Base-by-base conservation (phyloP, 345 rosid species). In the Erysimum cheiranthoides region DNA sequence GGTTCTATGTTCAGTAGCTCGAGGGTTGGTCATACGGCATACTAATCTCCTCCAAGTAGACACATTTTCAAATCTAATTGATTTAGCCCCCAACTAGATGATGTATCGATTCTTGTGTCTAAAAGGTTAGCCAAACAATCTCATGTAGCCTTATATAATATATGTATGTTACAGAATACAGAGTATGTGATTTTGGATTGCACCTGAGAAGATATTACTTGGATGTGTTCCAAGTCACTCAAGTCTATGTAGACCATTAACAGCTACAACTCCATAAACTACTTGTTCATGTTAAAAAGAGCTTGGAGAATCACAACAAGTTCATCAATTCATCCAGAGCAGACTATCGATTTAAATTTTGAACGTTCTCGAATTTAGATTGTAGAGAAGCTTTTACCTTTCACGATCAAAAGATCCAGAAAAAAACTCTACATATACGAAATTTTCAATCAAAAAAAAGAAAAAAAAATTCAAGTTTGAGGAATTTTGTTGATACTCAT, bases 151-250 rank as follows among this genome's bases (percentile, higher is more conserved):
- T 46, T 32, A 17, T 32, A 17, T n/a, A 49, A 70, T 12, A 49
- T 36, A 14, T 18, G 18, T 6, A 6, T 45, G 50, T 45, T 36
- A 59, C 38, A 1, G 13, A 39, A n/a, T 36, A 59, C 38, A 1
- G 13, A 39, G 25, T 46, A 25, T 30, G 39, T 5, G 17, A 27
- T 27, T 27, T 68, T 42, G 30, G 63, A 54, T 30, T 69, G 46
- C 28, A 49, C 5, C 2, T 8, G 45, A 32, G 34, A 70, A 57
- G 54, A 43, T 43, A 43, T 34, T 1, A 71, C 5, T 13, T 59
- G 58, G 18, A 60, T 59, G 30, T 47, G 39, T 47, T 71, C 47
- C 46, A 34, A 35, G 68, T 60, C 50, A 38, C 39, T 36, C 38
- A 47, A 50, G 18, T 39, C 62, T 51, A 12, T 62, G 76, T 62